Conservation (phyloP, 805 yeast genomes). For the Zygotorulaspora florentina region DNA sequence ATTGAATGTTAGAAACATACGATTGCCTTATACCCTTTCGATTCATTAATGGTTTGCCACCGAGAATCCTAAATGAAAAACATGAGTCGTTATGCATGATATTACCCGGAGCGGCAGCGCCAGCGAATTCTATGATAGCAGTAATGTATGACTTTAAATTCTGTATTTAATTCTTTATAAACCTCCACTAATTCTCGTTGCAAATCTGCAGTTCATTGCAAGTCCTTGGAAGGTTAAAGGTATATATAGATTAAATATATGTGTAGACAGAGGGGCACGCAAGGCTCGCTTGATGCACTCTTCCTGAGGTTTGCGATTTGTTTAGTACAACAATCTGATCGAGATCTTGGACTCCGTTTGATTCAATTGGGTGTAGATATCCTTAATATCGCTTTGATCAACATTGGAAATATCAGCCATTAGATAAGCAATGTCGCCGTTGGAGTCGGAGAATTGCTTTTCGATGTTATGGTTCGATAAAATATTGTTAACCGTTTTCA, state of each 20-base stretch:
- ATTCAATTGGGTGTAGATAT: slow-evolving; percentile 78
- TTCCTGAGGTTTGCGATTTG: background rate
- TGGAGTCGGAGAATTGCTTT: slow-evolving; percentile 96
- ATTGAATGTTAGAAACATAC: background rate
- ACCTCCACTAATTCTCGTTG: background rate
- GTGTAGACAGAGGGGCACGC: too few species aligned
- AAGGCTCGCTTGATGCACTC: too few species aligned
- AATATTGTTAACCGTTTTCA: slow-evolving; percentile 94
- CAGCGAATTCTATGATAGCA: too few species aligned
- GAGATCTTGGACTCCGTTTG: slow-evolving; percentile 86
- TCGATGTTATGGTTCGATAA: slow-evolving; percentile 93
- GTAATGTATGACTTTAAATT: too few species aligned
- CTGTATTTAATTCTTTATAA: too few species aligned
- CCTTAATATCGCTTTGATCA: slow-evolving; percentile 72
- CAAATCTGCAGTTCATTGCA: background rate
- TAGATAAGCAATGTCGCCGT: slow-evolving; percentile 92
- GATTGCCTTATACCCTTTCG: background rate
- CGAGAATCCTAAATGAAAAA: background rate
- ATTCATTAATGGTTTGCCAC: background rate
- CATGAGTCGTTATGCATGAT: background rate
- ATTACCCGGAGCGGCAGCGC: background rate
- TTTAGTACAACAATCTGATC: slow-evolving; percentile 80
- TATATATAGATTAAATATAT: too few species aligned
- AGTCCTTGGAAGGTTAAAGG: too few species aligned
- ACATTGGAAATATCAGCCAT: slow-evolving; percentile 97